Base-by-base conservation (phyloP, 2,329 filamentous ascomycete genomes). In the Acrocalymma vagum region DNA sequence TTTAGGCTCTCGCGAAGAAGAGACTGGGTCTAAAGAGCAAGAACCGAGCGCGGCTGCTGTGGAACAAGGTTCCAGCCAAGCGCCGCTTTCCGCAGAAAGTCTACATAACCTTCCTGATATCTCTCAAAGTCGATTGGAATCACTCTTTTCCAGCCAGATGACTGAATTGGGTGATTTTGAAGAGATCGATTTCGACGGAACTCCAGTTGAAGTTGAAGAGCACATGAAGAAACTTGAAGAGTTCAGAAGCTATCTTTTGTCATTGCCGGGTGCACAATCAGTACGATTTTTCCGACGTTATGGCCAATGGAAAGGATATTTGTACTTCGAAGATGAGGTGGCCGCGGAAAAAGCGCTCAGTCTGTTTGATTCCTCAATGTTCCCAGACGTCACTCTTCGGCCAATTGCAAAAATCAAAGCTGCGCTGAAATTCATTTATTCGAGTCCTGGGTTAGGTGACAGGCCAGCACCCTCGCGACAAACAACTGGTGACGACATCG, bases 21-120 rank as follows among this genome's bases (percentile, higher is more conserved):
- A n/a, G n/a, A n/a, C n/a, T n/a, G n/a, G n/a, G n/a, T n/a, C n/a
- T n/a, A n/a, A n/a, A n/a, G n/a, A n/a, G n/a, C n/a, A n/a, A n/a
- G n/a, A n/a, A n/a, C n/a, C n/a, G n/a, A n/a, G n/a, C n/a, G n/a
- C n/a, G n/a, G n/a, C n/a, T n/a, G n/a, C n/a, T n/a, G n/a, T n/a
- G n/a, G n/a, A n/a, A n/a, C n/a, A n/a, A n/a, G n/a, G n/a, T n/a
- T n/a, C n/a, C n/a, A n/a, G n/a, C n/a, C 34, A 17, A 23, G 16
- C 14, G 17, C 9, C 45, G 5, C 42, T 68, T 5, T 65, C 60
- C 16, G 45, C 42, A 11, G 55, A 62, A 29, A 51, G 47, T 8
- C 38, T 68, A n/a, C 51, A 49, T 11, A 43, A 48, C 25, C 14
- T 65, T n/a, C 59, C 62, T 5, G 59, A 67, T 34, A 39, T 48